Evolutionary conservation across 441 rosid genomes (phyloP).

Genomic region (Corymbia calophylla): DNA sequence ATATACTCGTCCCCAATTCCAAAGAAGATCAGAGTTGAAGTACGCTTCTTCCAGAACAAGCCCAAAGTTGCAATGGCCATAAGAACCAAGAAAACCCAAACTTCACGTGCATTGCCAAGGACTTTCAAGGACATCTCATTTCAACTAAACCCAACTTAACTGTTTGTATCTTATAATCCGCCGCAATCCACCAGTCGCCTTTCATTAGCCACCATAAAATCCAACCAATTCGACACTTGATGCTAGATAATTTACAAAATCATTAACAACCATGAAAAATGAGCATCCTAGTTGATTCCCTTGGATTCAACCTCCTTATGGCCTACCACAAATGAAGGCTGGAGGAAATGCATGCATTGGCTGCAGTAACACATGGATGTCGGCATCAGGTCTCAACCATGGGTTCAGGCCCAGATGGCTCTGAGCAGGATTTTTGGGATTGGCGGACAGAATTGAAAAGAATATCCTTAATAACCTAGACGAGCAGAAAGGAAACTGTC

Average conservation of each 20-base stretch:
- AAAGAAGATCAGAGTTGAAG: not conserved
- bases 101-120: not conserved
- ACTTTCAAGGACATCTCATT: not conserved
- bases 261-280: not conserved
- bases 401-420: slow-evolving; percentile 76
- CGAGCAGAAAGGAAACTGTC: not conserved
- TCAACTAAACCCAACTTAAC: not conserved
- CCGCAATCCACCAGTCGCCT: not conserved
- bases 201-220: not conserved
- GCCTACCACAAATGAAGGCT: not conserved
- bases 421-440: slow-evolving; percentile 36
- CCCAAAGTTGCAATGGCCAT: not conserved
- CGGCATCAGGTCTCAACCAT: slow-evolving; percentile 73
- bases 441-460: slow-evolving; percentile 81
- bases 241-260: not conserved
- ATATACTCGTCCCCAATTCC: not conserved
- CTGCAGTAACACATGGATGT: not conserved
- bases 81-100: not conserved
- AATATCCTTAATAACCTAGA: slow-evolving; percentile 88
- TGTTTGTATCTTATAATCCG: not conserved
- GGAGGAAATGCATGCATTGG: not conserved
- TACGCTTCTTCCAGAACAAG: not conserved
- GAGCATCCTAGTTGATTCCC: not conserved
- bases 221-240: not conserved
- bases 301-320: not conserved